Conservation (phyloP, 2,329 filamentous ascomycete genomes). For the Cadophora luteo-olivacea region DNA sequence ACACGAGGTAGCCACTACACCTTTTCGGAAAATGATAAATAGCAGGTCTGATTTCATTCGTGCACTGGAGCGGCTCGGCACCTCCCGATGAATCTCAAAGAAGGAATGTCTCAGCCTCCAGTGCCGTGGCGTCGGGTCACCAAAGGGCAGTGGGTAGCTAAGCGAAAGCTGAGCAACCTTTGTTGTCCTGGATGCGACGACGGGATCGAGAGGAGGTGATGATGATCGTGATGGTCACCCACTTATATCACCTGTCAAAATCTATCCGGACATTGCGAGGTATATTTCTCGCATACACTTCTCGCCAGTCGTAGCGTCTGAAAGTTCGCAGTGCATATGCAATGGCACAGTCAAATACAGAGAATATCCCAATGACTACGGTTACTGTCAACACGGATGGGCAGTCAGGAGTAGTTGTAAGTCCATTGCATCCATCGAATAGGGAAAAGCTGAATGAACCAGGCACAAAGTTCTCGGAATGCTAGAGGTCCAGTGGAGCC, state of each 20-base stretch:
- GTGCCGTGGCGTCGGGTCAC: background rate
- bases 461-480: background rate
- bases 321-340: no score
- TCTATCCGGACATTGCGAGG: background rate
- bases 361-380: background rate
- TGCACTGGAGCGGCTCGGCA: background rate
- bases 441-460: background rate
- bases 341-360: background rate
- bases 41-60: background rate
- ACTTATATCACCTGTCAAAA: background rate
- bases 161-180: slow-evolving; percentile 12
- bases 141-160: background rate
- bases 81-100: background rate
- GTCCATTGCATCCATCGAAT: background rate
- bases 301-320: background rate
- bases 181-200: background rate
- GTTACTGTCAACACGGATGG: background rate
- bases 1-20: background rate
- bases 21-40: background rate
- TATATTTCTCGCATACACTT: background rate
- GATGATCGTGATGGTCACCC: background rate
- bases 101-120: slow-evolving; percentile 8
- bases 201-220: background rate
- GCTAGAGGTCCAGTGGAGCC: background rate
- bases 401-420: background rate